Base-by-base conservation (phyloP, 2,329 filamentous ascomycete genomes). In the Colletotrichum magnum region DNA sequence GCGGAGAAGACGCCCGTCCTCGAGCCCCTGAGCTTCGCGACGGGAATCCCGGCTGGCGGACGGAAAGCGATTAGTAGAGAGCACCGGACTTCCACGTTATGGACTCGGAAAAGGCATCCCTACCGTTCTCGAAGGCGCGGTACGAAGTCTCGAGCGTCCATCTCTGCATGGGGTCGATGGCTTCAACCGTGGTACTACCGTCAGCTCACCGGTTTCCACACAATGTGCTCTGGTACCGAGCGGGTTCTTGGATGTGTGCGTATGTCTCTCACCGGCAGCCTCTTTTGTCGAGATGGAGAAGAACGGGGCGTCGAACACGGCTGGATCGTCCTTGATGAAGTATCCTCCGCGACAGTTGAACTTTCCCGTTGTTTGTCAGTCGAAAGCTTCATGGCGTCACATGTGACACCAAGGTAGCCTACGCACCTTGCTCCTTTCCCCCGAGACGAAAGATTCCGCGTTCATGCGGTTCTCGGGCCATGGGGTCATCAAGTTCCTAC, bases 241-340 rank as follows among this genome's bases (percentile, higher is more conserved):
- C 1, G 32, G 9, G 32, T 4, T 7, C 7, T 36, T 36, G 32
- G 41, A 4, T 10, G 9, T 82, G 88, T 85, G 0, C 32, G 10
- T 18, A 18, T 18, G 18, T 36, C 9, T 10, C 32, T 36, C 32
- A 36, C 84, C 82, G 51, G 78, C 78, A 26, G 82, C 85, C 74
- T 87, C 84, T 68, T 84, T 83, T 67, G 82, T 79, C 0, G 84
- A 85, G 15, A 87, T 77, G 54, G 81, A 81, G 73, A 88, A 88
- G 72, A 88, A 87, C 0, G 83, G 82, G 0, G 85, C 85, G 62
- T 88, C 85, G 62, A 87, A 87, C 3, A 77, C 77, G 6, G 79
- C 77, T 21, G 84, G 76, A 62, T 87, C 84, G 16, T 79, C 78
- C 50, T 82, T 79, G 68, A 88, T 76, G 56, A 85, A 85, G 72